These are phyloP conservation scores for Aureobasidium sp. DNA, from an alignment of 2,329 filamentous ascomycete genomes.

Conservation along the genomic window DNA sequence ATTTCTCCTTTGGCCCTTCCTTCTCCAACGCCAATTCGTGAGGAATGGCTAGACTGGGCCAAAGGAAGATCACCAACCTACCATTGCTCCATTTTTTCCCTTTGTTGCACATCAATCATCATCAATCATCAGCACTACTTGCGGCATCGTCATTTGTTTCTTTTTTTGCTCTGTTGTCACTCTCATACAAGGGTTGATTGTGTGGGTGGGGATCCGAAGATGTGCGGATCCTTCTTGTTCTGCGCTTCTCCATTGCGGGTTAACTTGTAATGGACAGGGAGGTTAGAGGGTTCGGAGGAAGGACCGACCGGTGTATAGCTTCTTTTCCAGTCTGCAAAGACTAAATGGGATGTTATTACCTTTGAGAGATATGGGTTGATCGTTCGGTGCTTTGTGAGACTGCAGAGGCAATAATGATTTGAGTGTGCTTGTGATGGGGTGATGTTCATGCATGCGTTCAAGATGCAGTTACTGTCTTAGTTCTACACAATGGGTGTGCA, in stretches of 20 bases:
- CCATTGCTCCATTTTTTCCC: background rate
- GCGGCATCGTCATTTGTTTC: background rate
- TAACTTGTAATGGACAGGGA: slow-evolving; percentile 6
- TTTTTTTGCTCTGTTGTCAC: slow-evolving; percentile 1
- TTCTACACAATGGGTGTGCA: background rate
- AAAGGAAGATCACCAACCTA: background rate
- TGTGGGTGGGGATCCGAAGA: slow-evolving; percentile 10
- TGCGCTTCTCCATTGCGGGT: background rate
- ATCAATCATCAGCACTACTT: background rate
- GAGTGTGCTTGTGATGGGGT: background rate
- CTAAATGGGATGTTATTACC: background rate
- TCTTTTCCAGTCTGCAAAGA: background rate
- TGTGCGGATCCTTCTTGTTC: background rate
- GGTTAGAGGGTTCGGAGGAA: background rate
- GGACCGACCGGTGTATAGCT: background rate
- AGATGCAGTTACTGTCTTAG: background rate
- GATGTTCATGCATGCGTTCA: background rate
- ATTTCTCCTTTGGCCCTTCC: background rate
- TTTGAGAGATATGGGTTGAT: background rate
- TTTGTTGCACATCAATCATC: slow-evolving; percentile 6
- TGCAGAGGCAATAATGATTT: background rate
- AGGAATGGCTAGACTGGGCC: background rate
- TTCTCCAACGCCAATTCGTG: background rate
- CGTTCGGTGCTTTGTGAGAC: background rate
- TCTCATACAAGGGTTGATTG: background rate